Evolutionary conservation across 2,329 filamentous ascomycete species (phyloP).

Genomic region (Calonectria pauciramosa): DNA sequence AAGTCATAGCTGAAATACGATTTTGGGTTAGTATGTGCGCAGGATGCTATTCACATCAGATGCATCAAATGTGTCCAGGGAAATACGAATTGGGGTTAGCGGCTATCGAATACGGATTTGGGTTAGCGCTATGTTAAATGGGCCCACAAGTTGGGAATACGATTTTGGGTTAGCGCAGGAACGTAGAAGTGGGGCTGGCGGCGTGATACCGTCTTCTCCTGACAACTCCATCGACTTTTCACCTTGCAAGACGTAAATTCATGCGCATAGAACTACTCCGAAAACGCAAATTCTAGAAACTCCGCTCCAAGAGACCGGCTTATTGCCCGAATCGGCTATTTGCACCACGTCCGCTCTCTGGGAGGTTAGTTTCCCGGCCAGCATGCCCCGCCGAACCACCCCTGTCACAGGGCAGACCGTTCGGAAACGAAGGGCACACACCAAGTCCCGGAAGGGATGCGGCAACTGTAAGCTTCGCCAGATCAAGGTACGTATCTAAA

Average conservation of each 20-base stretch:
- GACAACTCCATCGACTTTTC: background rate
- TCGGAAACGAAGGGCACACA: constrained; percentile 8
- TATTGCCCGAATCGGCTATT: background rate
- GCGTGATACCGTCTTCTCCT: background rate
- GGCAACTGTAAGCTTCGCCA: constrained; percentile 4
- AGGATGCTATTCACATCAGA: background rate
- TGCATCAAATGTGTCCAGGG: no score
- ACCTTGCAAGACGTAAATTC: background rate
- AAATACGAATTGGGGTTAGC: background rate
- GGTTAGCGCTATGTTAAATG: background rate
- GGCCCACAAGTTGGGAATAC: background rate
- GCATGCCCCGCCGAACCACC: background rate
- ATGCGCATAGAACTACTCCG: background rate
- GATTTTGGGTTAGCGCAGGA: background rate
- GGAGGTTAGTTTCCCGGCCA: background rate
- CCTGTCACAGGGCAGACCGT: background rate
- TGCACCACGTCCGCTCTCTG: background rate
- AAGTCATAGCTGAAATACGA: background rate
- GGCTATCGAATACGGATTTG: background rate
- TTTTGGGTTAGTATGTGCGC: background rate
- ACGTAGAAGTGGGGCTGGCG: background rate
- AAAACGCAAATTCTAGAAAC: background rate
- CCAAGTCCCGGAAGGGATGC: background rate
- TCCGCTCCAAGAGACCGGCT: background rate
- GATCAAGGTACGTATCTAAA: background rate